Evolutionary conservation across 768 basidiomycete species (phyloP).

Genomic region (Hemileccinum rubropunctum): DNA sequence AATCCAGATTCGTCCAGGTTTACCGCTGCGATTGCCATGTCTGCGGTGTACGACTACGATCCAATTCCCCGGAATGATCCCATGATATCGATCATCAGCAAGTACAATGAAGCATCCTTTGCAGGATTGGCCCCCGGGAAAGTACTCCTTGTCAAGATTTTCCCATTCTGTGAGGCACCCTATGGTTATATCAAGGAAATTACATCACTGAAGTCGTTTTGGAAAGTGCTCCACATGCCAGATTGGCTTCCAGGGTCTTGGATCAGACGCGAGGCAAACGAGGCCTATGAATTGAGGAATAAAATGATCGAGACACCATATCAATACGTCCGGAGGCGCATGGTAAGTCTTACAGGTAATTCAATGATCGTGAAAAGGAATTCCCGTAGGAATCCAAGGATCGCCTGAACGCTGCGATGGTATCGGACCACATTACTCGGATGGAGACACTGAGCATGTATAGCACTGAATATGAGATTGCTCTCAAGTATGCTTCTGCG

Average conservation of each 20-base stretch:
- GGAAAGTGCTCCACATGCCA: slow-evolving; percentile 9
- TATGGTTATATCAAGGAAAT: not conserved
- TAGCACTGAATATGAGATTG: not conserved
- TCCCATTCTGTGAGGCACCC: slow-evolving; percentile 15
- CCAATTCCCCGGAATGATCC: slow-evolving; percentile 5
- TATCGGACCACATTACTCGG: slow-evolving; percentile 12
- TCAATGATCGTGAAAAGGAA: not conserved
- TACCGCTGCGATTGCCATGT: slow-evolving; percentile 29
- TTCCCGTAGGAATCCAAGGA: not conserved
- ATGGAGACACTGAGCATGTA: slow-evolving; percentile 12
- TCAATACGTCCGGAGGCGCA: slow-evolving; percentile 23
- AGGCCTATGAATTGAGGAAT: not conserved
- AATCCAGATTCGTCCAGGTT: slow-evolving; percentile 14
- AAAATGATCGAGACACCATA: slow-evolving; percentile 22
- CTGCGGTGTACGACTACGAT: slow-evolving; percentile 14
- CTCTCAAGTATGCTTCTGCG: slow-evolving; percentile 9
- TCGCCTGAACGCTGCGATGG: not conserved
- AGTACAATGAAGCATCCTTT: not conserved
- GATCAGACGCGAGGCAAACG: slow-evolving; percentile 34
- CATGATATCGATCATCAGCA: slow-evolving; percentile 7
- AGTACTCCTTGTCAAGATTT: not conserved
- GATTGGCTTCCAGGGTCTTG: slow-evolving; percentile 40
- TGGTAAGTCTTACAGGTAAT: slow-evolving; percentile 15
- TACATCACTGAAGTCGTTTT: not conserved
- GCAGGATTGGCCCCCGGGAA: not conserved